Evolutionary conservation across 306 rosid genomes (phyloP).

Genomic region (Aeschynomene evenia): DNA sequence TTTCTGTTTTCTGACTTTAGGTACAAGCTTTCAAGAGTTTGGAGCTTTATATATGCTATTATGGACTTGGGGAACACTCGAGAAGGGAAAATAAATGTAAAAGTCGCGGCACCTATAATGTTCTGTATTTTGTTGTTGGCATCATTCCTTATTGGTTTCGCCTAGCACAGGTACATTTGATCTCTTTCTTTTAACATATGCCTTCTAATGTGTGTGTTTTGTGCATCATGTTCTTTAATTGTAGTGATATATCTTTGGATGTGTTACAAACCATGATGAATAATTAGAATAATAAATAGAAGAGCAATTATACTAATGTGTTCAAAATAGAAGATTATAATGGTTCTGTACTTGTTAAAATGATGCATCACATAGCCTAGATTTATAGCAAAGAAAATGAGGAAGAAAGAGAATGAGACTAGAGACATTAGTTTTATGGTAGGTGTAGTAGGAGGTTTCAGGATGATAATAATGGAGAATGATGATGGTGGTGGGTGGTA

Average conservation of each 20-base stretch:
- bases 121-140: constrained; percentile 45
- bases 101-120: constrained; percentile 46
- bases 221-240: neutral
- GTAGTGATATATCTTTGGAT: neutral
- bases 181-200: neutral
- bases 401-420: no score
- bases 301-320: no score
- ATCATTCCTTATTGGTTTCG: constrained; percentile 66
- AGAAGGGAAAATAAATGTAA: constrained; percentile 64
- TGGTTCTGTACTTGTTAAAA: no score
- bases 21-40: constrained; percentile 55
- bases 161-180: constrained; percentile 50
- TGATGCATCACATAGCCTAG: no score
- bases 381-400: no score
- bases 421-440: no score
- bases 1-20: constrained; percentile 43
- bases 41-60: constrained; percentile 71
- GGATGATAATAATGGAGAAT: no score
- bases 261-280: no score
- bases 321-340: no score
- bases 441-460: no score
- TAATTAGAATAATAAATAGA: no score
- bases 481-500: no score
- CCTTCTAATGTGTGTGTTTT: neutral
- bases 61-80: constrained; percentile 65